phyloP scores from a whole-genome alignment of 805 yeast genomes.

The Candida sonorensis region DNA sequence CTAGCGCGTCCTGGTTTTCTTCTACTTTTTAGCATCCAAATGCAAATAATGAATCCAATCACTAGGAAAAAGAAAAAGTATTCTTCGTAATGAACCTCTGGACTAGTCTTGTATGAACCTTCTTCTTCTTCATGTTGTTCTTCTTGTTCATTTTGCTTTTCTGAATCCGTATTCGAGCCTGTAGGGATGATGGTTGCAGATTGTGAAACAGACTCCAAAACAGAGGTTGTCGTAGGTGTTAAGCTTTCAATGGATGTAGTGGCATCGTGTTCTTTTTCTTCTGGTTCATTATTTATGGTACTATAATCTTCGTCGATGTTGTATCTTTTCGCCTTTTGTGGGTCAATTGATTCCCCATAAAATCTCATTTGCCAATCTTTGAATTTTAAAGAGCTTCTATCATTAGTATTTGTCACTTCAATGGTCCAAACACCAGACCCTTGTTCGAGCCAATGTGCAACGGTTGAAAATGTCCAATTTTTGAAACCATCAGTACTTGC shows the following conservation, averaged over 20 bases:
- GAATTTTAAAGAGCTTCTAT: conserved; percentile 35
- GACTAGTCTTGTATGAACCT: conserved; percentile 9
- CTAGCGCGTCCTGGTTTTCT: conserved; percentile 35
- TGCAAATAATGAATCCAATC: conserved; percentile 46
- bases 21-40: conserved; percentile 34
- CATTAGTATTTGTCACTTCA: conserved; percentile 45
- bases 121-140: conserved; percentile 16
- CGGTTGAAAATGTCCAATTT: conserved; percentile 92
- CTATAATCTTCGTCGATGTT: conserved; percentile 43
- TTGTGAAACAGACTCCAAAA: conserved; percentile 8
- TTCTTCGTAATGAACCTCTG: conserved; percentile 45
- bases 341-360: conserved; percentile 75
- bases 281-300: conserved; percentile 25
- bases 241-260: not conserved
- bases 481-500: conserved; percentile 48
- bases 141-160: conserved; percentile 1
- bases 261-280: conserved; percentile 2
- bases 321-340: conserved; percentile 50
- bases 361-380: conserved; percentile 69
- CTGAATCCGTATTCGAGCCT: conserved; percentile 5
- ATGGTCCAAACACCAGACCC: conserved; percentile 82
- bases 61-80: conserved; percentile 55
- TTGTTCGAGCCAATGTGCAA: conserved; percentile 94
- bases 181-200: no score
- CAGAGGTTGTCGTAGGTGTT: conserved; percentile 6